Evolutionary conservation across 345 rosid genomes (phyloP), one percentile per base, ranked within the genome.

Genomic region (Hypericum perforatum): DNA sequence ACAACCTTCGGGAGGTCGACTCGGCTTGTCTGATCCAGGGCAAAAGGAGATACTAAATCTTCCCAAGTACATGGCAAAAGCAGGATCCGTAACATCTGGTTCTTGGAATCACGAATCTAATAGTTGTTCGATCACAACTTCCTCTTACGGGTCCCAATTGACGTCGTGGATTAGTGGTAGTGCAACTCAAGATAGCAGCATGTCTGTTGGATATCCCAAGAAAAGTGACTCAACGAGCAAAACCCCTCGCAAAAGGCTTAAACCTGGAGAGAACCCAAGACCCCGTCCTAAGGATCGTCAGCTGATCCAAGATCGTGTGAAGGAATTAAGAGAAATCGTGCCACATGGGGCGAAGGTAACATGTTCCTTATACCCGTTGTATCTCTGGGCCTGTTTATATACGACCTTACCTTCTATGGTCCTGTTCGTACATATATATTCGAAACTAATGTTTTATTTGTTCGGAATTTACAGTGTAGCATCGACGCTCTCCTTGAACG

Each of bases 281-380:
- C 95, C 97, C 39, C 83, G 97, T 78, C 99, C 99, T 13, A 92
- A 89, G 75, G 99, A 92, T 75, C 91, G 99, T 6, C 99, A 92
- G 59, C 84, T 92, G 97, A 92, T 92, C 53, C 99, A 92, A 75
- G 99, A 92, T 70, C 91, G 97, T 43, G 94, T 92, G 40, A 92
- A 92, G 71, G 99, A 92, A 76, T 59, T 92, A 80, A 82, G 97
- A 14, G 98, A 92, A 76, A 85, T 92, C 58, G 91, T 92, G 53
- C 98, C 98, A 10, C 88, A 82, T 57, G 94, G 94, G 14, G 82
- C 95, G 41, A 92, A 92, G 60, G 98, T 92, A 92, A 70, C 66
- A 13, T 39, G 41, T 45, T 65, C 58, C 29, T 45, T 32, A n/a
- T 54, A 12, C 48, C 7, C 45, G 40, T 13, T 39, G 45, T 29